These are phyloP conservation scores for Eutrema yunnanense DNA, from an alignment of 345 rosid species.

Conservation along the genomic window DNA sequence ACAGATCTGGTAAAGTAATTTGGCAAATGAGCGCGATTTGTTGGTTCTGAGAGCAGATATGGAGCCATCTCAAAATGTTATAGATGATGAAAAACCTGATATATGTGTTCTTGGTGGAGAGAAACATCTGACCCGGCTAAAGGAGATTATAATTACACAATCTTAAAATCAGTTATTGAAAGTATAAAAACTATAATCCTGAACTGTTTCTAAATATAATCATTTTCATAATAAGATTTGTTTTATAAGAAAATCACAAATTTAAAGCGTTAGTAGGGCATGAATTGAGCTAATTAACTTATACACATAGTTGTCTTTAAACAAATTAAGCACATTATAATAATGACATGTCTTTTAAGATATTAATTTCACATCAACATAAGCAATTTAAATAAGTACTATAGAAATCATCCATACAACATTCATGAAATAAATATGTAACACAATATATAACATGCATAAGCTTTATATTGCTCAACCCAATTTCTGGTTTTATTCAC, in stretches of 20 bases:
- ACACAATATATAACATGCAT: constrained; percentile 18
- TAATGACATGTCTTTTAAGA: constrained; percentile 11
- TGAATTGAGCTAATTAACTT: background rate
- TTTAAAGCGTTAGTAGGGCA: background rate
- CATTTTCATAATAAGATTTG: background rate
- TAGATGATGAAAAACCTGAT: background rate
- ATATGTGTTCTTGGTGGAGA: background rate
- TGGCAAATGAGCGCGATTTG: background rate
- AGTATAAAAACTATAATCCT: background rate
- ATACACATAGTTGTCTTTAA: constrained; percentile 8
- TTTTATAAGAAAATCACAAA: background rate
- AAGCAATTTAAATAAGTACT: constrained; percentile 7
- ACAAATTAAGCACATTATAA: background rate
- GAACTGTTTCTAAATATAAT: background rate
- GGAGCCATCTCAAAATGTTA: background rate
- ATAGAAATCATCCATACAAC: constrained; percentile 1
- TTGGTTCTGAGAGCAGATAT: background rate
- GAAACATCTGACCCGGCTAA: background rate
- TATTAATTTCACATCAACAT: constrained; percentile 15
- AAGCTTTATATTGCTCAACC: constrained; percentile 22
- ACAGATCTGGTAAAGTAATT: background rate
- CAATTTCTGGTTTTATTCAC: constrained; percentile 24
- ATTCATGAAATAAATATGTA: constrained; percentile 15
- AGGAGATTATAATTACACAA: background rate
- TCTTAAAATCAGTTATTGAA: background rate